Evolutionary conservation across 805 yeast genomes (phyloP).

Genomic region (Cyberlindnera maritima): DNA sequence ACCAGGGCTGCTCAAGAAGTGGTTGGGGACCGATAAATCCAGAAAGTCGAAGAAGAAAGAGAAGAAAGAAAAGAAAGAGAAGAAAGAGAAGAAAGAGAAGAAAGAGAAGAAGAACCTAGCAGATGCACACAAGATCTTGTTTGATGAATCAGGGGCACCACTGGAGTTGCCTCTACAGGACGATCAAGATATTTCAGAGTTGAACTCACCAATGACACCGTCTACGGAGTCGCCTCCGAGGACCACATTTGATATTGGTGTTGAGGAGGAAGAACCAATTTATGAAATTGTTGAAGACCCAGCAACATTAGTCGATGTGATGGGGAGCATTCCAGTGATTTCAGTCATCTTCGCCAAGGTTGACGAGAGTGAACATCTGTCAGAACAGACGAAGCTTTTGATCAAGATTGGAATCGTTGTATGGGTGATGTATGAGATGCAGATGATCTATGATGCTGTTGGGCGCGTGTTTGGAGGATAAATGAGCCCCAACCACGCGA

Average conservation of each 20-base stretch:
- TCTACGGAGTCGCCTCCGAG: neutral
- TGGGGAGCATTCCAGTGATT: conserved; percentile 17
- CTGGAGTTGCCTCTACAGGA: too few species aligned
- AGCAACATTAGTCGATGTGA: conserved; percentile 6
- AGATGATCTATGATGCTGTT: conserved; percentile 13
- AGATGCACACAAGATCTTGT: neutral
- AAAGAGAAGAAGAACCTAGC: neutral
- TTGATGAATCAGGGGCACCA: neutral
- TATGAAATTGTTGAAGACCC: neutral
- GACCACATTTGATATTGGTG: neutral
- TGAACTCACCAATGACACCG: neutral
- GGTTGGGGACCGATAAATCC: conserved; percentile 6
- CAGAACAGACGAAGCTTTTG: conserved; percentile 11
- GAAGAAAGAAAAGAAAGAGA: conserved; percentile 1
- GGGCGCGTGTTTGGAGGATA: neutral
- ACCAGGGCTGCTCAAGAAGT: conserved; percentile 6
- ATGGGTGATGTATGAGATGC: conserved; percentile 35
- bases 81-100: conserved; percentile 1
- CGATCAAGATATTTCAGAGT: neutral
- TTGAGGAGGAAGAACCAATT: neutral
- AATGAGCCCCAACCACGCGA: too few species aligned
- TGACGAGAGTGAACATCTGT: conserved; percentile 14
- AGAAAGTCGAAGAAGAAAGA: conserved; percentile 2
- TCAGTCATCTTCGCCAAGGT: conserved; percentile 14
- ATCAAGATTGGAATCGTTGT: conserved; percentile 26